Percentiles rank a stretch among this genome's conserved stretches.
These are phyloP conservation scores for Skeletonema tropicum DNA, from an alignment of 108 stramenopile species.

Conservation along the genomic window DNA sequence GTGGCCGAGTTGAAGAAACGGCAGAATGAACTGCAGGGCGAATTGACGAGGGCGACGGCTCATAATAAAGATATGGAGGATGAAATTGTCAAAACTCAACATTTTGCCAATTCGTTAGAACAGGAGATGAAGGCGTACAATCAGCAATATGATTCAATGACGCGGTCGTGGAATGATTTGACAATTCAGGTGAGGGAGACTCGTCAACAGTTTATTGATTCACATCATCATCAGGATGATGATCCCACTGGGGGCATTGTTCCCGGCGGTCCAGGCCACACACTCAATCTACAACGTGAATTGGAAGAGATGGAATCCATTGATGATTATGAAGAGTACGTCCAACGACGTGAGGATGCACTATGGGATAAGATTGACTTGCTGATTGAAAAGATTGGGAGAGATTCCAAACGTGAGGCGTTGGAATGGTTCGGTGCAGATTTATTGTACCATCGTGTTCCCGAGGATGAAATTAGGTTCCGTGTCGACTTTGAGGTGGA, in stretches of 20 bases:
- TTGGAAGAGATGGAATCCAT: neutral
- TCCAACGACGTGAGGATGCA: slow-evolving; percentile 55
- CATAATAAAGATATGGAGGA: neutral
- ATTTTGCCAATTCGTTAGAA: neutral
- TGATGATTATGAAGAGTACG: slow-evolving; percentile 30
- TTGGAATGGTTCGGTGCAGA: slow-evolving; percentile 77
- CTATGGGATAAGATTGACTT: slow-evolving; percentile 53
- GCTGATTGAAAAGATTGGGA: slow-evolving; percentile 39
- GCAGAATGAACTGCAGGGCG: neutral
- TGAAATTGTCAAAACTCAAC: neutral
- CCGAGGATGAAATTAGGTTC: neutral
- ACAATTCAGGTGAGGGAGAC: neutral
- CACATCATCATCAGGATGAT: neutral
- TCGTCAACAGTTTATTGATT: neutral
- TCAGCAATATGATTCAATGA: neutral
- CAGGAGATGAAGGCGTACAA: neutral
- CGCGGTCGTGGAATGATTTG: neutral
- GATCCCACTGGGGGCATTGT: neutral
- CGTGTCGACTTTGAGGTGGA: slow-evolving; percentile 32
- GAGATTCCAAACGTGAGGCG: slow-evolving; percentile 54
- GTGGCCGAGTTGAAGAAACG: neutral
- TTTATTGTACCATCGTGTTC: neutral
- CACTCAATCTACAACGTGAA: neutral
- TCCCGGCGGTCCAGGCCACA: slow-evolving; percentile 6
- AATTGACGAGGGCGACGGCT: neutral